These are phyloP conservation scores for Capsicum baccatum DNA, from an alignment of 257 asterid genomes.

Conservation along the genomic window DNA sequence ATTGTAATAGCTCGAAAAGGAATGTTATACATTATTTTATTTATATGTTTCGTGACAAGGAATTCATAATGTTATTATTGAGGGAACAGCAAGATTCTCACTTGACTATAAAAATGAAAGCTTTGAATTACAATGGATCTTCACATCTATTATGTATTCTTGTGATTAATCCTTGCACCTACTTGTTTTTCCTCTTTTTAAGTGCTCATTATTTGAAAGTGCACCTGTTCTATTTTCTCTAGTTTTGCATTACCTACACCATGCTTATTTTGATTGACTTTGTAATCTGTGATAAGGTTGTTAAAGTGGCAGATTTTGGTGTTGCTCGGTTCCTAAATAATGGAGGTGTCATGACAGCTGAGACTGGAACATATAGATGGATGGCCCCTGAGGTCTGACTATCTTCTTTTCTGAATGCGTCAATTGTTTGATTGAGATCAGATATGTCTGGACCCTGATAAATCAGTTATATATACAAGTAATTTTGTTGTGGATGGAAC, in stretches of 20 bases:
- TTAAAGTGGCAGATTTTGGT: slow-evolving; percentile 58
- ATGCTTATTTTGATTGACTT: slow-evolving; percentile 40
- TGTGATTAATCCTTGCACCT: background rate
- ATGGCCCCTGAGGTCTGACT: slow-evolving; percentile 53
- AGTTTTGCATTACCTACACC: slow-evolving; percentile 18
- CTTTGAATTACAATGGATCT: slow-evolving; percentile 17
- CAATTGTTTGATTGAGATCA: slow-evolving; percentile 27
- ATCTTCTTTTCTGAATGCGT: slow-evolving; percentile 5
- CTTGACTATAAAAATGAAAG: background rate
- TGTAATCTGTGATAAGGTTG: slow-evolving; percentile 43
- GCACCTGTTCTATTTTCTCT: background rate
- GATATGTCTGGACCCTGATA: background rate
- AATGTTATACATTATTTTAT: background rate
- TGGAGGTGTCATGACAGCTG: slow-evolving; percentile 56
- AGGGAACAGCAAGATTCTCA: background rate
- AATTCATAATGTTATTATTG: background rate
- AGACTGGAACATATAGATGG: slow-evolving; percentile 56
- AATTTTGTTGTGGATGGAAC: background rate
- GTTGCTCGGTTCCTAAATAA: slow-evolving; percentile 49
- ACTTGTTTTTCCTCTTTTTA: slow-evolving; percentile 1
- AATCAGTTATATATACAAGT: background rate
- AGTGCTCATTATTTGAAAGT: slow-evolving; percentile 17
- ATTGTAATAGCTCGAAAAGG: background rate
- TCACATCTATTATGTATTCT: background rate
- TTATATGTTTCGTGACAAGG: background rate